Conservation (phyloP, 148 eudicot species). For the Linanthus parryae region DNA sequence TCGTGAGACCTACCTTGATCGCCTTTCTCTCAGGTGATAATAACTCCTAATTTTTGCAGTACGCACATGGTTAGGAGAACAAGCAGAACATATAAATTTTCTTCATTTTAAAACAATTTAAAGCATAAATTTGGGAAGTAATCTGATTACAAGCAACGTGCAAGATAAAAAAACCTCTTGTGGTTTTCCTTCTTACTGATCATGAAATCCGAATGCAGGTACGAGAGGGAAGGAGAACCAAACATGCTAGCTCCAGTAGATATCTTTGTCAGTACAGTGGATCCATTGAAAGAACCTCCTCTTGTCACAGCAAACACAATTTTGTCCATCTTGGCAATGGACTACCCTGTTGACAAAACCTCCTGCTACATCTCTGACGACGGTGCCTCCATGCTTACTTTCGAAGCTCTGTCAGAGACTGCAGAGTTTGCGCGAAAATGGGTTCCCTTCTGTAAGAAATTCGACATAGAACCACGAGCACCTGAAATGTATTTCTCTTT, state of each 20-base stretch:
- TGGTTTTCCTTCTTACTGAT: no score
- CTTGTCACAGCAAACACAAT: conserved; percentile 82
- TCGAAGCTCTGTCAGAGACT: conserved; percentile 92
- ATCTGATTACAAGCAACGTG: no score
- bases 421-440: conserved; percentile 96
- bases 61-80: no score
- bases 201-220: conserved; percentile 47
- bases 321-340: conserved; percentile 89
- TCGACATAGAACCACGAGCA: conserved; percentile 85
- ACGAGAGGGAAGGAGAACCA: conserved; percentile 96
- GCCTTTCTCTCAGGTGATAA: conserved; percentile 94
- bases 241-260: conserved; percentile 89
- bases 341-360: conserved; percentile 88
- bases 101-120: no score
- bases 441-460: conserved; percentile 98
- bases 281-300: conserved; percentile 96
- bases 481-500: conserved; percentile 89
- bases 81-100: no score
- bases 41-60: no score
- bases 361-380: conserved; percentile 98
- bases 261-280: conserved; percentile 96
- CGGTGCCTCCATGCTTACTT: conserved; percentile 98
- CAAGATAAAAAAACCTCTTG: no score
- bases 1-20: conserved; percentile 95
- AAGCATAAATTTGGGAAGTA: no score